Base-by-base conservation (phyloP, 352 stramenopile genomes). In the Globisporangium polare region DNA sequence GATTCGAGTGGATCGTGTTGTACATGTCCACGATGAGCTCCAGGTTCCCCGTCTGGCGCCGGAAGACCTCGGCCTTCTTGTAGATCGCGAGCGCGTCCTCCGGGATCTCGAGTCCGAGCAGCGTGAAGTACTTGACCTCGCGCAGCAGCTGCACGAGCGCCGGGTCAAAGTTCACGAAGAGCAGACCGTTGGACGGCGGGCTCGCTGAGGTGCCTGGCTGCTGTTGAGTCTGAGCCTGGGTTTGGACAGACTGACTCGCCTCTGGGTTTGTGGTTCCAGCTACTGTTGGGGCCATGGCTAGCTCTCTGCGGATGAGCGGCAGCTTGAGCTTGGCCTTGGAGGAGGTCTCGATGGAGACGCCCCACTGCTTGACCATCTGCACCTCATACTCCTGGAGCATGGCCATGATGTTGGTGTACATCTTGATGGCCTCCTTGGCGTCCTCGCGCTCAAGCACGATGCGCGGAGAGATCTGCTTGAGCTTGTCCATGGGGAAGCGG, bases 51-150 rank as follows among this genome's bases (percentile, higher is more conserved):
- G 88, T 97, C 54, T 98, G 90, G 2, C 90, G 71, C 3, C 90
- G 77, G 67, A 97, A 98, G 10, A 97, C 71, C 61, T 98, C 92
- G n/a, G 85, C 88, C 20, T 86, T 80, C 50, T 91, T 89, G 77
- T 97, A 97, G 42, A 98, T 97, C 29, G 93, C 89, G 13, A 97
- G 76, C 1, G 91, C 92, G 52, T 94, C 84, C 46, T 90, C 81
- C 0, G 92, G 93, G 24, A 98, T 95, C 24, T 95, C 74, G 8
- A 98, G 67, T 0, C 87, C 89, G 10, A 98, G 71, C 7, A 97
- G 69, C 31, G 97, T 51, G 46, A 98, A 97, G 68, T 98, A 98
- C 65, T 98, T 98, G 8, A 98, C 91, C 68, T 98, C 93, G 9
- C 93, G 81, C 20, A 98, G 63, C 8, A 98, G 74, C 17, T 96